phyloP scores from a whole-genome alignment of 768 basidiomycete species.

The Aureoboletus auriporus region DNA sequence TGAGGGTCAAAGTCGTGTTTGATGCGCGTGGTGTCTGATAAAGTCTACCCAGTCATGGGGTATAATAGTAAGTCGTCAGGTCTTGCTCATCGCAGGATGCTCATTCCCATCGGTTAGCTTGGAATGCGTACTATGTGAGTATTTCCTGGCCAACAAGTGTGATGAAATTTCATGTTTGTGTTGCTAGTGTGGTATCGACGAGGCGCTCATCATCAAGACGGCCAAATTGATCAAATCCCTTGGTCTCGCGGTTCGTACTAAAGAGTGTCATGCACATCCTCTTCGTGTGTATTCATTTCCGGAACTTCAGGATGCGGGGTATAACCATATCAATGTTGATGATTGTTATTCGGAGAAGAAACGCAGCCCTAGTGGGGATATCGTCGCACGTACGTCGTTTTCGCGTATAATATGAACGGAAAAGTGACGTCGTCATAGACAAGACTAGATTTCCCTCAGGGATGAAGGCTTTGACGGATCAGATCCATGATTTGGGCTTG shows the following conservation, averaged over 20 bases:
- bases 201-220: slow-evolving; percentile 46
- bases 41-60: slow-evolving; percentile 43
- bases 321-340: slow-evolving; percentile 57
- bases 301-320: slow-evolving; percentile 48
- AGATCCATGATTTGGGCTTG: slow-evolving; percentile 56
- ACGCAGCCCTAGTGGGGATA: slow-evolving; percentile 46
- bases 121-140: slow-evolving; percentile 65
- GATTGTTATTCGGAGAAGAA: slow-evolving; percentile 63
- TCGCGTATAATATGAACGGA: background rate
- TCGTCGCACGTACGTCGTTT: slow-evolving; percentile 45
- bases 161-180: background rate
- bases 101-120: slow-evolving; percentile 37
- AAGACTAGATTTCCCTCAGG: slow-evolving; percentile 51
- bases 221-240: slow-evolving; percentile 48
- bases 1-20: slow-evolving; percentile 10
- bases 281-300: background rate
- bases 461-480: slow-evolving; percentile 52
- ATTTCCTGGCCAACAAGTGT: background rate
- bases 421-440: slow-evolving; percentile 30
- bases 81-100: slow-evolving; percentile 2
- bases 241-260: slow-evolving; percentile 42
- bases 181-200: slow-evolving; percentile 54
- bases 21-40: background rate
- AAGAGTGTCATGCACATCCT: background rate
- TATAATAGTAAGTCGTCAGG: slow-evolving; percentile 50